phyloP scores from a whole-genome alignment of 768 basidiomycete species.

The Epithele typhae region DNA sequence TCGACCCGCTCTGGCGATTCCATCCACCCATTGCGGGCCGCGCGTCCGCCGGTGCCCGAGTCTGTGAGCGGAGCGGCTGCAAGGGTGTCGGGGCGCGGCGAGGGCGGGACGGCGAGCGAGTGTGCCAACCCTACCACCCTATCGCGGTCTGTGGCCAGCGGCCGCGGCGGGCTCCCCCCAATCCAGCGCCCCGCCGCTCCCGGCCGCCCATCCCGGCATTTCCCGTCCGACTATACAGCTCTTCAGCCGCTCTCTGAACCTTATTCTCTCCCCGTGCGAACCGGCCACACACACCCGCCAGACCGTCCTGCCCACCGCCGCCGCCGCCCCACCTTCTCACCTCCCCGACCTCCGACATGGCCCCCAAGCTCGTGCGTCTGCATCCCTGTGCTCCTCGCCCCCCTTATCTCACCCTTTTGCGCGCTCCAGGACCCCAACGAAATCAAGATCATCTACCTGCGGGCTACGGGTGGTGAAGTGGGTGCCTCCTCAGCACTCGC shows the following conservation, averaged over 20 bases:
- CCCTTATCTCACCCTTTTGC: not conserved
- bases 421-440: slow-evolving; percentile 86
- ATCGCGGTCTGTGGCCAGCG: no score
- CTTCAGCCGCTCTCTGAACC: slow-evolving; percentile 47
- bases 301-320: slow-evolving; percentile 19
- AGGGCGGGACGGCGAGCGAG: not conserved
- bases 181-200: no score
- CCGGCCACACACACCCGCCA: slow-evolving; percentile 15
- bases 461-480: slow-evolving; percentile 98
- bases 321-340: slow-evolving; percentile 26
- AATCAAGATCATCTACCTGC: slow-evolving; percentile 98
- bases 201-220: slow-evolving; percentile 18
- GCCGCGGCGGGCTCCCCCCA: no score
- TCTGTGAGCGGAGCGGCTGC: slow-evolving; percentile 10
- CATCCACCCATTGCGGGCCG: slow-evolving; percentile 76
- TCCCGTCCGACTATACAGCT: slow-evolving; percentile 50
- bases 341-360: slow-evolving; percentile 46
- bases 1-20: slow-evolving; percentile 73
- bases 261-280: slow-evolving; percentile 32
- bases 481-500: slow-evolving; percentile 98
- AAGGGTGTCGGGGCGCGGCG: slow-evolving; percentile 2
- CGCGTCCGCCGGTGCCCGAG: slow-evolving; percentile 13
- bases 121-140: no score
- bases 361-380: slow-evolving; percentile 69
- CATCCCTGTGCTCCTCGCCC: not conserved